A percentile compares a stretch with the other conserved stretches of the same genome.
These are phyloP conservation scores for Gracilaria caudata DNA, from an alignment of 23 red algal genomes.

Conservation along the genomic window DNA sequence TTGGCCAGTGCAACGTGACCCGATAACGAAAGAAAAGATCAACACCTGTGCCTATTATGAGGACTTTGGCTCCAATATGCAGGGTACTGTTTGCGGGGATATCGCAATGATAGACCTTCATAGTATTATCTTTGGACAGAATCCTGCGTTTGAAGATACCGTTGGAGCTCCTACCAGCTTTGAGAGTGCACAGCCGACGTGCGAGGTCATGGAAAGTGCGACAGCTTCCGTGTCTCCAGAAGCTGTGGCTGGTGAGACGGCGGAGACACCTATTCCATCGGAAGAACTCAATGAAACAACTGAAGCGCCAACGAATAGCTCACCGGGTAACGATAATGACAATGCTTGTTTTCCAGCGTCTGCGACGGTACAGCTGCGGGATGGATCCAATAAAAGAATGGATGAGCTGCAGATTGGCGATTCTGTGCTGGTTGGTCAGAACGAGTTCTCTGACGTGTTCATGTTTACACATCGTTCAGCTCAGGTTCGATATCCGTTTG, in stretches of 20 bases:
- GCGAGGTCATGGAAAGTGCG: neutral
- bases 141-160: constrained; percentile 39
- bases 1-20: constrained; percentile 49
- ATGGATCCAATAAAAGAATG: constrained; percentile 5
- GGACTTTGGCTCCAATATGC: neutral
- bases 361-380: neutral
- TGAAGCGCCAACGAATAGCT: too few relatives aligned
- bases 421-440: constrained; percentile 8
- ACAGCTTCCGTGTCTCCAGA: too few relatives aligned
- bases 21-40: constrained; percentile 33
- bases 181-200: neutral
- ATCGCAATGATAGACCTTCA: neutral
- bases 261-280: neutral
- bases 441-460: constrained; percentile 41
- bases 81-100: constrained; percentile 34
- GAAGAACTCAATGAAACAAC: too few relatives aligned
- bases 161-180: constrained; percentile 33
- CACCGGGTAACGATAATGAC: neutral
- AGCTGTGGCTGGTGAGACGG: too few relatives aligned
- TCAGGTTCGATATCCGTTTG: neutral
- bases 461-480: constrained; percentile 51
- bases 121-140: neutral
- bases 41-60: constrained; percentile 32
- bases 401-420: constrained; percentile 38
- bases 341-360: constrained; percentile 24